Percentiles rank a stretch among this genome's conserved stretches.
Evolutionary conservation across 805 yeast species (phyloP).

Genomic region (Candida hungchunana): DNA sequence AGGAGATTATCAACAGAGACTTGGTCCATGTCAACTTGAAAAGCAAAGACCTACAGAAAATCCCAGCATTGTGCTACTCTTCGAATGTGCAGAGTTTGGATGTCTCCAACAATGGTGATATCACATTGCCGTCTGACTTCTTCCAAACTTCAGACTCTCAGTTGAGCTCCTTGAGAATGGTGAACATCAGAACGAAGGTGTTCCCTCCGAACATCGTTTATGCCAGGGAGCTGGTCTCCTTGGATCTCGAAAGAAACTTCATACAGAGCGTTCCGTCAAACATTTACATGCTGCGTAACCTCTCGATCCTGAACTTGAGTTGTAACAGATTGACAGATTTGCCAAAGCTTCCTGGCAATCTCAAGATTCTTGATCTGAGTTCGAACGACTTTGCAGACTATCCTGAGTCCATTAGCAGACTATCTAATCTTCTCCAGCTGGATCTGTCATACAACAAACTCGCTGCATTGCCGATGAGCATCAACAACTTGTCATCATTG

Average conservation of each 20-base stretch:
- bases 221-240: slow-evolving; percentile 58
- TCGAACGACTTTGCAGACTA: slow-evolving; percentile 65
- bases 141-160: slow-evolving; percentile 73
- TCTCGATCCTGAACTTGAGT: slow-evolving; percentile 60
- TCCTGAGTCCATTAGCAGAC: slow-evolving; percentile 61
- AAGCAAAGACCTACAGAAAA: slow-evolving; percentile 71
- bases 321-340: slow-evolving; percentile 67
- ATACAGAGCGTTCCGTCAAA: slow-evolving; percentile 58
- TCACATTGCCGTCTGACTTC: slow-evolving; percentile 78
- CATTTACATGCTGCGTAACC: slow-evolving; percentile 47
- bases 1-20: slow-evolving; percentile 58
- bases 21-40: slow-evolving; percentile 70
- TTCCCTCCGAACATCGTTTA: slow-evolving; percentile 74
- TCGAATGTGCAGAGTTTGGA: slow-evolving; percentile 77
- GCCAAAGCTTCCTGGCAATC: slow-evolving; percentile 52
- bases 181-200: slow-evolving; percentile 64
- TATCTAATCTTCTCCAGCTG: slow-evolving; percentile 56
- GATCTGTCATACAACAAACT: slow-evolving; percentile 83
- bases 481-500: slow-evolving; percentile 55
- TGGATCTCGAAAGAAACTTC: slow-evolving; percentile 77
- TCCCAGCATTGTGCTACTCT: slow-evolving; percentile 81
- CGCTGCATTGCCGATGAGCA: slow-evolving; percentile 51
- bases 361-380: slow-evolving; percentile 66
- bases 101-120: slow-evolving; percentile 82
- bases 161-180: slow-evolving; percentile 60